Base-by-base conservation (phyloP, 768 basidiomycete genomes). In the Paxillus ammoniavirescens region DNA sequence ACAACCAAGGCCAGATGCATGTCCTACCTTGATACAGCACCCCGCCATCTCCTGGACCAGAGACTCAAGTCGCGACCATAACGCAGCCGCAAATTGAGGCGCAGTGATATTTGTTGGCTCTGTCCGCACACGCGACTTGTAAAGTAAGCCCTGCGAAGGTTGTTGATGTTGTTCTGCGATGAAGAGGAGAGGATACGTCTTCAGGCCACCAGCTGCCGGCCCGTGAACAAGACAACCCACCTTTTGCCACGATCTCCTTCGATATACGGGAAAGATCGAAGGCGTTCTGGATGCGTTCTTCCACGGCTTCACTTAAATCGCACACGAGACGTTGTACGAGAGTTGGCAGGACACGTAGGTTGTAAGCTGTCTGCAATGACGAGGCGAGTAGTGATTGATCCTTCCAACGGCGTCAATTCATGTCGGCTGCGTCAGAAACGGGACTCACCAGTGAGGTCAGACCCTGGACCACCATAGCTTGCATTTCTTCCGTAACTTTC, bases 301-400 rank as follows among this genome's bases (percentile, higher is more conserved):
- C 89, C 4, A 97, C 88, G 0, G 88, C 86, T 45, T 91, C 86
- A 17, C 86, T 90, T 8, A 98, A 73, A 66, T 96, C 92, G 5
- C 73, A 71, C 15, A 97, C 74, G 2, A 98, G 80, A 48, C 82
- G 82, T 53, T 87, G 83, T 4, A 98, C 90, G 6, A 98, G 80
- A 23, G 83, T 80, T 0, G 96, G 91, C 10, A 99, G 77, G 14
- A 91, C 81, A 28, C 88, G 80, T 13, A 99, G 81, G 66, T 98
- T 99, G 71, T 93, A 90, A 4, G 96, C 94, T 1, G 93, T 98
- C 76, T 98, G 97, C 12, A 99, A 78, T 0, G 96, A 93, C 1
- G 93, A 94, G 0, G 95, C 93, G 1, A 99, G 79, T 15, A 96
- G 72, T 2, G 93, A 84, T 72, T 92, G 93, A 63, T 98, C 90